phyloP scores from a whole-genome alignment of 1,284 basidiomycete genomes.

The Moesziomyces sp. region DNA sequence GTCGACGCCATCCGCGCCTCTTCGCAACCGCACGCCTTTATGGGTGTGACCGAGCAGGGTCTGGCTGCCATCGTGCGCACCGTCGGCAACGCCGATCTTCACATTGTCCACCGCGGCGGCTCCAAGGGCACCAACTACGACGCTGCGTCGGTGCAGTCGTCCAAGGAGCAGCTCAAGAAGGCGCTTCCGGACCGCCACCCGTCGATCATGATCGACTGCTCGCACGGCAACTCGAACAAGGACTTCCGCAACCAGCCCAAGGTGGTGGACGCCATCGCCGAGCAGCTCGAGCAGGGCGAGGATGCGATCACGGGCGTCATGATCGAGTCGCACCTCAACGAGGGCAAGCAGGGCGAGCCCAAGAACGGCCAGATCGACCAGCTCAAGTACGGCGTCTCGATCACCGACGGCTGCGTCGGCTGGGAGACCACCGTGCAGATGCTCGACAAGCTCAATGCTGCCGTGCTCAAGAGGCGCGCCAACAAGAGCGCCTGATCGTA shows the following conservation, averaged over 20 bases:
- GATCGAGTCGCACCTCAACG: conserved; percentile 93
- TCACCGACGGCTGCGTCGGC: conserved; percentile 79
- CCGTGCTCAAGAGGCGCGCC: conserved; percentile 38
- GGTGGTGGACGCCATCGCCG: conserved; percentile 78
- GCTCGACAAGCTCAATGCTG: conserved; percentile 67
- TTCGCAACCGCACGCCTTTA: conserved; percentile 64
- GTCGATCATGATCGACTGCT: conserved; percentile 67
- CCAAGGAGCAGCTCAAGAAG: conserved; percentile 76
- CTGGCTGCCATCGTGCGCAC: conserved; percentile 96
- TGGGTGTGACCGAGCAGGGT: conserved; percentile 68
- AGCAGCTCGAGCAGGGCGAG: conserved; percentile 82
- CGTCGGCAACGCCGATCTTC: conserved; percentile 76
- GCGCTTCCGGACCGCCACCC: conserved; percentile 56
- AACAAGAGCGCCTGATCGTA: conserved; percentile 16
- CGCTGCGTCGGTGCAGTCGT: conserved; percentile 77
- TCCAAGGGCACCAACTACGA: conserved; percentile 72
- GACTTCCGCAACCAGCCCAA: conserved; percentile 68
- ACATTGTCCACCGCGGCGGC: conserved; percentile 67
- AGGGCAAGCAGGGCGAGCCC: conserved; percentile 67
- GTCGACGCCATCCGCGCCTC: conserved; percentile 67
- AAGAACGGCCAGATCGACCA: conserved; percentile 60
- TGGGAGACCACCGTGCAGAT: conserved; percentile 79
- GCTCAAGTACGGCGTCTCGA: conserved; percentile 66
- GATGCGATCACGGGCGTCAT: conserved; percentile 90
- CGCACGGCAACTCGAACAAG: conserved; percentile 67